Percentiles rank a stretch among this genome's conserved stretches.
Conservation (phyloP, 148 eudicot genomes). For the Linanthus parryae region DNA sequence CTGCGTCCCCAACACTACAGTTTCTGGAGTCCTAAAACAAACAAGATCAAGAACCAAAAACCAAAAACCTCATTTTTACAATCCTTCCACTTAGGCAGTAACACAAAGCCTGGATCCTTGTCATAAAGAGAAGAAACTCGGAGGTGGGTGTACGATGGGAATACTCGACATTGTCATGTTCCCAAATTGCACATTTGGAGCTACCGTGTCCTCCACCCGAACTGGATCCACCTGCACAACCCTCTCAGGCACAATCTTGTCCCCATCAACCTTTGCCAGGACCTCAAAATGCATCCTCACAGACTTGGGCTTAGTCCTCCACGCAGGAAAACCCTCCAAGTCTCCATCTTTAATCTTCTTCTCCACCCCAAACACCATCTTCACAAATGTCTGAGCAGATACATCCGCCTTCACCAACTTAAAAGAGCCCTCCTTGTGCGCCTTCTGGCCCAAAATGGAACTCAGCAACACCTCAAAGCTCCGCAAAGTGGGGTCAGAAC, state of each 20-base stretch:
- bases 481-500: constrained; percentile 58
- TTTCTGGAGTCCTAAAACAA: no score
- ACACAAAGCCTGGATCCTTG: no score
- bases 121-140: constrained; percentile 52
- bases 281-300: constrained; percentile 91
- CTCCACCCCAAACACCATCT: constrained; percentile 77
- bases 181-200: constrained; percentile 40
- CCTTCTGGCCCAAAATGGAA: constrained; percentile 70
- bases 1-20: no score
- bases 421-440: constrained; percentile 65
- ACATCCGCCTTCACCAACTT: constrained; percentile 84
- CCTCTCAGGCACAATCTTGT: constrained; percentile 79
- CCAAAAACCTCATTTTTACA: no score
- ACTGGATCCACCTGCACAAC: constrained; percentile 69
- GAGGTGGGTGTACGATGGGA: constrained; percentile 54
- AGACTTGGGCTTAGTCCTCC: constrained; percentile 84
- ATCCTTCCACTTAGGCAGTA: no score
- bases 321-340: constrained; percentile 46
- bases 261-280: constrained; percentile 83
- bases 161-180: constrained; percentile 56
- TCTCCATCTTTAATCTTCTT: constrained; percentile 56
- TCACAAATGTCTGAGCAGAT: constrained; percentile 73
- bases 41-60: no score
- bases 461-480: constrained; percentile 69
- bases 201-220: constrained; percentile 44